Base-by-base conservation (phyloP, 148 eudicot species). In the Chenopodium formosanum region DNA sequence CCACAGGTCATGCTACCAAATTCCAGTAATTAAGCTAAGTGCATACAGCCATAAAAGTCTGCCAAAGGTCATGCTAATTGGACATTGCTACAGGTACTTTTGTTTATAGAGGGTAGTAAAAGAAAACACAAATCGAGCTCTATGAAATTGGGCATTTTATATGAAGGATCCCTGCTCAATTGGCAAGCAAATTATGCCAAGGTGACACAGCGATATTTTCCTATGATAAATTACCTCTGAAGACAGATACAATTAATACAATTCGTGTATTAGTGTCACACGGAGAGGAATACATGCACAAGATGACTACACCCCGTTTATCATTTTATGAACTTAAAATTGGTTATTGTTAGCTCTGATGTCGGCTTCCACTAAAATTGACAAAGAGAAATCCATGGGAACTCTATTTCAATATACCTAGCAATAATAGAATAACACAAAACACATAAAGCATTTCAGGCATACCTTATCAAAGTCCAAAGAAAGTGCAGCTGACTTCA, bases 391-490 rank as follows among this genome's bases (percentile, higher is more conserved):
- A n/a, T 17, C 32, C 48, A 65, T 34, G 22, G 14, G 19, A 77
- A 11, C 48, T 27, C 78, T 65, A 37, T 34, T 34, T 37, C 69
- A 50, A 56, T 66, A 37, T 66, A 27, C 31, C 50, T 31, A 40
- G 62, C 25, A 8, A 77, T 25, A 67, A 9, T 19, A 66, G 4
- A 63, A 1, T 20, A 74, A 79, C 46, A 66, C 37, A 83, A 31
- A 7, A 34, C 25, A 76, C 17, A 80, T 23, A 34, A 25, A 53
- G 19, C 11, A n/a, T 3, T 76, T 31, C 40, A 78, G 56, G 77
- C 79, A 78, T 89, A 96, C 99, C 98, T 96, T 96, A 77, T 96
- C 99, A 82, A 96, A 96, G 82, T 96, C 99, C 82, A 96, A n/a
- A 53, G 92, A 91, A 79, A 96, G 86, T 75, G 92, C 88, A 86